Base-by-base conservation (phyloP, 352 stramenopile species). In the Plasmopara muralis region DNA sequence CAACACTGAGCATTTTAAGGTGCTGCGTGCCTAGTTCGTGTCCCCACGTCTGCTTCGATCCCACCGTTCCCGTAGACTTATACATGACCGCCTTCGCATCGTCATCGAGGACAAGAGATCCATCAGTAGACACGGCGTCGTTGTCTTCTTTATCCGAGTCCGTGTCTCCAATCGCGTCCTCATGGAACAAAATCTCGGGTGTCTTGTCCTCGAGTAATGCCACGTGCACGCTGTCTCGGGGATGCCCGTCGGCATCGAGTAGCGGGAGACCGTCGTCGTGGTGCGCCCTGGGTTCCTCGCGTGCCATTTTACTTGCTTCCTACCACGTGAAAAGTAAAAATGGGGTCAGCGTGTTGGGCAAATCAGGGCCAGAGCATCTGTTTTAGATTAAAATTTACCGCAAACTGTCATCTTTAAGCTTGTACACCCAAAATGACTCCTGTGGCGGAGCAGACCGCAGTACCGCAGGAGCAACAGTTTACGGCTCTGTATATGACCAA, bases 401-500 rank as follows among this genome's bases (percentile, higher is more conserved):
- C 25, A 16, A 12, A 6, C 29, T 13, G 28, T 20, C 29, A 34
- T 33, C 16, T 41, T 47, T 52, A 48, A 48, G 40, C 7, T 18
- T 0, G 9, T 2, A 16, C 7, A 41, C 13, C 33, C 5, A 2
- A 41, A 15, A 41, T 41, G 37, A 16, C 12, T 41, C 1, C n/a
- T 9, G 37, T 16, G 7, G 31, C 47, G 25, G 12, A 39, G 34
- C 6, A 44, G 20, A 30, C 30, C 16, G 0, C 13, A 25, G 14
- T 20, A 30, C 34, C 14, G 31, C 42, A 55, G 20, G 47, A 62
- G 47, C 52, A 40, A 33, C 63, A 71, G 10, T 77, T 88, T 39
- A 53, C 59, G 1, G 69, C 65, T 33, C 62, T 89, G 20, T 83
- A 77, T 44, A 63, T 66, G 43, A 57, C 69, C 18, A 70, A 75